These are phyloP conservation scores for Lichtheimia ornata DNA, from an alignment of 371 early-diverging fungal species.

Conservation along the genomic window DNA sequence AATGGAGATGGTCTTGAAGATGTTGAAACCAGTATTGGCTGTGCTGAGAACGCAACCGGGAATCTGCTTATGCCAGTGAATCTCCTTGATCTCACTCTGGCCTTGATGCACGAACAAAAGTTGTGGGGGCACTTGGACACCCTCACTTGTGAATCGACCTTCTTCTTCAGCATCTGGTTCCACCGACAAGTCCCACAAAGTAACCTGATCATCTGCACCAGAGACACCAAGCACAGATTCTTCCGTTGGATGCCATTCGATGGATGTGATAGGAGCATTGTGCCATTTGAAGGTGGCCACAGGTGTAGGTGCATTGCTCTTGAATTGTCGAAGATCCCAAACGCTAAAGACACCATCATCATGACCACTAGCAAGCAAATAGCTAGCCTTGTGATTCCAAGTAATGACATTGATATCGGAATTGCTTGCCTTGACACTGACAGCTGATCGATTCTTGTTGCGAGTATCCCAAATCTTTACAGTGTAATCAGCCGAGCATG, in stretches of 20 bases:
- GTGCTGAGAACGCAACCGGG: conserved; percentile 91
- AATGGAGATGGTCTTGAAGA: conserved; percentile 93
- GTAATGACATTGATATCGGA: conserved; percentile 95
- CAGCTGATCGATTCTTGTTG: conserved; percentile 69
- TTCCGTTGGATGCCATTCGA: conserved; percentile 96
- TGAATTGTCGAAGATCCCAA: conserved; percentile 92
- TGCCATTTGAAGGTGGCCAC: conserved; percentile 98
- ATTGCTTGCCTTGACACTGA: conserved; percentile 82
- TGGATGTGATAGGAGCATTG: conserved; percentile 87
- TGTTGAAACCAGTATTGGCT: conserved; percentile 87
- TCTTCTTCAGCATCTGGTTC: conserved; percentile 94
- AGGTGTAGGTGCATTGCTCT: conserved; percentile 61
- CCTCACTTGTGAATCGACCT: conserved; percentile 57
- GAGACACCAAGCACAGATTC: conserved; percentile 90
- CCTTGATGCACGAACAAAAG: conserved; percentile 95
- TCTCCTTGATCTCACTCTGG: conserved; percentile 91
- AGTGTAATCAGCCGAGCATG: conserved; percentile 87
- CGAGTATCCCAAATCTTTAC: conserved; percentile 95
- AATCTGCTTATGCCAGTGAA: conserved; percentile 95
- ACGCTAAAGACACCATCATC: conserved; percentile 93
- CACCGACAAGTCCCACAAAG: conserved; percentile 97
- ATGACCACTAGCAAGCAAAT: conserved; percentile 90
- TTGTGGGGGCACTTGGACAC: conserved; percentile 90
- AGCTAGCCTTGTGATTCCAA: conserved; percentile 85
- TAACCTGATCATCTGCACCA: conserved; percentile 94